Percentiles rank a stretch among this genome's conserved stretches.
Evolutionary conservation across 2,329 filamentous ascomycete species (phyloP).

Genomic region (Penicillium sp.): DNA sequence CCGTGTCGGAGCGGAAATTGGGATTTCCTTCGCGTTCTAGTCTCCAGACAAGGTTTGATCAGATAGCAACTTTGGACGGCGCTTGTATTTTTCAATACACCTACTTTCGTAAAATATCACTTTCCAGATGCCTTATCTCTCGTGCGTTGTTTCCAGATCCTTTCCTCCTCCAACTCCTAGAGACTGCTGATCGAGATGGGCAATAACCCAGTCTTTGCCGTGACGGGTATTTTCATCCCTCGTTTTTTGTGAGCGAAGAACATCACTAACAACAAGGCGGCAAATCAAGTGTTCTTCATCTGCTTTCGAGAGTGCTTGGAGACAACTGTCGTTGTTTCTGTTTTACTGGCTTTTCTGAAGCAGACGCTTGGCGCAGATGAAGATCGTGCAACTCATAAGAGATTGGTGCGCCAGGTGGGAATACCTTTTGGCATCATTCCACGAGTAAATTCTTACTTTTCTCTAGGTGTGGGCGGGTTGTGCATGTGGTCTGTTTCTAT

Average conservation of each 20-base stretch:
- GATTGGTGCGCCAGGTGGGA: constrained; percentile 59
- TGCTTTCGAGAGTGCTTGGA: constrained; percentile 79
- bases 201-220: constrained; percentile 23
- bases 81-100: constrained; percentile 1
- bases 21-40: not conserved
- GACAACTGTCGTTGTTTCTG: constrained; percentile 80
- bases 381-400: constrained; percentile 66
- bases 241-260: not conserved
- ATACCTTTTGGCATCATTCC: not conserved
- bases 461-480: constrained; percentile 68
- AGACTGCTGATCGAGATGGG: constrained; percentile 15
- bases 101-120: not conserved
- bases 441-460: not conserved
- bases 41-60: not conserved
- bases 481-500: constrained; percentile 62
- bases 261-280: not conserved
- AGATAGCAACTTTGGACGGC: not conserved
- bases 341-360: constrained; percentile 83
- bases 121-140: not conserved
- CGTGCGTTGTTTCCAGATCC: too few species aligned
- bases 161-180: not conserved
- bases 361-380: constrained; percentile 70
- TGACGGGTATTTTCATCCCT: constrained; percentile 14
- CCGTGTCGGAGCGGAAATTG: not conserved
- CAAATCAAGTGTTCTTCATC: constrained; percentile 27